phyloP scores from a whole-genome alignment of 305 asterid genomes.

The Fraxinus velutina region DNA sequence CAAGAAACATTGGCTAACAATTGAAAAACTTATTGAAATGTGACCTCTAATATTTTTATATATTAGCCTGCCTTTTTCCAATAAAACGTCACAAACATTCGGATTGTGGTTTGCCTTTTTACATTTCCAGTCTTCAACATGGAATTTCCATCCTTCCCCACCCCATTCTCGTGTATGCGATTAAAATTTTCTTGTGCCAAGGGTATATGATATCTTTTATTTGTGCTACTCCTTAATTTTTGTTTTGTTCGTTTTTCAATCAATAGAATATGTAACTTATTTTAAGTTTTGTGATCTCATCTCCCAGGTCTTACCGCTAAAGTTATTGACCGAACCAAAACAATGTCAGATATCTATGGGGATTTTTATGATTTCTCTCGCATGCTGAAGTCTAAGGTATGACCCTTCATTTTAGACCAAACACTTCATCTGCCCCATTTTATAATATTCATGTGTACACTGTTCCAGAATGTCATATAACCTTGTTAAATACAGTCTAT shows the following conservation, averaged over 20 bases:
- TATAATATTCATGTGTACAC: not conserved
- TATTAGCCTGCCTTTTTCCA: not conserved
- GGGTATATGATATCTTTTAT: not conserved
- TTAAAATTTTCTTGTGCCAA: not conserved
- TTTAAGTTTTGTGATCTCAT: constrained; percentile 11
- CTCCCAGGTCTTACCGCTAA: constrained; percentile 88
- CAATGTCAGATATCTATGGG: constrained; percentile 83
- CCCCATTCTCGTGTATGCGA: not conserved
- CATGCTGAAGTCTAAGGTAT: constrained; percentile 82
- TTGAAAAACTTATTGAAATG: not conserved
- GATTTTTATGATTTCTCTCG: constrained; percentile 84
- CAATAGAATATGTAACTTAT: not conserved
- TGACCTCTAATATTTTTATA: not conserved
- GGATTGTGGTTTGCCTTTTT: not conserved
- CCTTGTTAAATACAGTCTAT: not conserved
- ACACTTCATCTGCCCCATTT: not conserved
- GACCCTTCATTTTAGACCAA: constrained; percentile 17
- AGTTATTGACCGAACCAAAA: constrained; percentile 63
- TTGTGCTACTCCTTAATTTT: not conserved
- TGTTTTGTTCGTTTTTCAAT: not conserved
- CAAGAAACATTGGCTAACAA: not conserved
- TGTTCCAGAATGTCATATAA: not conserved
- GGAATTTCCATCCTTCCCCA: not conserved
- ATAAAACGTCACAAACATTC: not conserved
- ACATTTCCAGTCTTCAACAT: not conserved